A percentile compares a stretch with the other conserved stretches of the same genome.
phyloP scores from a whole-genome alignment of 768 basidiomycete species.

The Lentinus brumalis region DNA sequence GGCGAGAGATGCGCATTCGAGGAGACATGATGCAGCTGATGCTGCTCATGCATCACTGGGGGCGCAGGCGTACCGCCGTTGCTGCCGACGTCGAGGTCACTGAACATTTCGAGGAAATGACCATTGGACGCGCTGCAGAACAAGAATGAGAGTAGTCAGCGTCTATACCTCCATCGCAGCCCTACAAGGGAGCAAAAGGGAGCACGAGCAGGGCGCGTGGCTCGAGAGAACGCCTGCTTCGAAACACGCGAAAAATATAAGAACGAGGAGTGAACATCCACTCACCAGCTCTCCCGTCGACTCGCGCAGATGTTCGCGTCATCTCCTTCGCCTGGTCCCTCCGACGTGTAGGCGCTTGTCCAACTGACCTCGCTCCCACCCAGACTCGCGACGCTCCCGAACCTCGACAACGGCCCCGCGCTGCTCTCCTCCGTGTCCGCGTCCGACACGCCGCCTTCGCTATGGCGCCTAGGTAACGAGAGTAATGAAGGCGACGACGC shows the following conservation, averaged over 20 bases:
- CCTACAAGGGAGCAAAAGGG: background rate
- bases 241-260: background rate
- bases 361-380: slow-evolving; percentile 31
- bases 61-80: slow-evolving; percentile 16
- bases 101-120: slow-evolving; percentile 26
- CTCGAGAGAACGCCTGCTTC: background rate
- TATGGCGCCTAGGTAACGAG: slow-evolving; percentile 10
- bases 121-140: slow-evolving; percentile 17
- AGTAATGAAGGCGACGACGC: slow-evolving; percentile 21
- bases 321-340: slow-evolving; percentile 20
- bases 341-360: slow-evolving; percentile 30
- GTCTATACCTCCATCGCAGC: background rate
- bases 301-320: slow-evolving; percentile 17
- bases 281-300: slow-evolving; percentile 27
- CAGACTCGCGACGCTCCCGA: slow-evolving; percentile 29
- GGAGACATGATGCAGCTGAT: slow-evolving; percentile 1
- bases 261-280: background rate
- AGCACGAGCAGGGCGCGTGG: background rate
- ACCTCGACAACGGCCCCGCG: slow-evolving; percentile 24
- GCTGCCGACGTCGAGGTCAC: slow-evolving; percentile 24
- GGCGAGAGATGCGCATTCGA: slow-evolving; percentile 13
- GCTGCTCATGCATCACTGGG: slow-evolving; percentile 8
- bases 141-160: background rate
- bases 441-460: slow-evolving; percentile 18
- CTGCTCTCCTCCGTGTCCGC: slow-evolving; percentile 27